Evolutionary conservation across 2,329 filamentous ascomycete species (phyloP).

Genomic region (Ramichloridium luteum): DNA sequence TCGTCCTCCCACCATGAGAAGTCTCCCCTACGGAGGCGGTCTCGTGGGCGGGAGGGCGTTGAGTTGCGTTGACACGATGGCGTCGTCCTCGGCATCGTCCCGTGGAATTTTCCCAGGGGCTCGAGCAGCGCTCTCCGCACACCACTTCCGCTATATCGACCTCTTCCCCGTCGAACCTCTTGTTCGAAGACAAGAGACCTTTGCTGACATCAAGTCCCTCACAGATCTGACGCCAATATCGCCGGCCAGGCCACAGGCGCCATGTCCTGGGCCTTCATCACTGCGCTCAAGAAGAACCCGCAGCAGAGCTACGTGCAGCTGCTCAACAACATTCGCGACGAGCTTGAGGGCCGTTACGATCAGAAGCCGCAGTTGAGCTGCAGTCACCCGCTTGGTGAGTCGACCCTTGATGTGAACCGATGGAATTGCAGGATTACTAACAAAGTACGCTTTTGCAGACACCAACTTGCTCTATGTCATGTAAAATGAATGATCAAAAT

Average conservation of each 20-base stretch:
- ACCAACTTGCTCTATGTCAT: slow-evolving; percentile 35
- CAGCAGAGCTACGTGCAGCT: slow-evolving; percentile 94
- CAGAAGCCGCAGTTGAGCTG: slow-evolving; percentile 95
- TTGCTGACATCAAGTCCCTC: slow-evolving; percentile 10
- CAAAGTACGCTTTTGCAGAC: slow-evolving; percentile 22
- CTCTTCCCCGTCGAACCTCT: not conserved
- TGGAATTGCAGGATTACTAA: slow-evolving; percentile 7
- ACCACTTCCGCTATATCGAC: too few species aligned
- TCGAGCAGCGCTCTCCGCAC: not conserved
- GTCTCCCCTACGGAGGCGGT: slow-evolving; percentile 16
- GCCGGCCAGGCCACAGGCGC: slow-evolving; percentile 82
- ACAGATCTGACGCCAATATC: slow-evolving; percentile 80
- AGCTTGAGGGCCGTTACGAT: slow-evolving; percentile 72
- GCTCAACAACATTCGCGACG: slow-evolving; percentile 86
- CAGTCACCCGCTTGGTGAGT: slow-evolving; percentile 86
- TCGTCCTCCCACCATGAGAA: slow-evolving; percentile 17
- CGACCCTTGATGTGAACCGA: slow-evolving; percentile 1
- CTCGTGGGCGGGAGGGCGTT: slow-evolving; percentile 18
- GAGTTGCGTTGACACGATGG: slow-evolving; percentile 21
- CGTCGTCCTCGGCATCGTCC: slow-evolving; percentile 1
- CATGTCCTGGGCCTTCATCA: slow-evolving; percentile 97
- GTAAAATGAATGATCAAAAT: too few species aligned
- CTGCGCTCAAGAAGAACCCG: slow-evolving; percentile 77
- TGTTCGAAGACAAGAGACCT: slow-evolving; percentile 1
- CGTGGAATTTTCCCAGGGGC: not conserved